Percentiles rank a stretch among this genome's conserved stretches.
Conservation (phyloP, 2,329 filamentous ascomycete genomes). For the Fusarium papillatum region DNA sequence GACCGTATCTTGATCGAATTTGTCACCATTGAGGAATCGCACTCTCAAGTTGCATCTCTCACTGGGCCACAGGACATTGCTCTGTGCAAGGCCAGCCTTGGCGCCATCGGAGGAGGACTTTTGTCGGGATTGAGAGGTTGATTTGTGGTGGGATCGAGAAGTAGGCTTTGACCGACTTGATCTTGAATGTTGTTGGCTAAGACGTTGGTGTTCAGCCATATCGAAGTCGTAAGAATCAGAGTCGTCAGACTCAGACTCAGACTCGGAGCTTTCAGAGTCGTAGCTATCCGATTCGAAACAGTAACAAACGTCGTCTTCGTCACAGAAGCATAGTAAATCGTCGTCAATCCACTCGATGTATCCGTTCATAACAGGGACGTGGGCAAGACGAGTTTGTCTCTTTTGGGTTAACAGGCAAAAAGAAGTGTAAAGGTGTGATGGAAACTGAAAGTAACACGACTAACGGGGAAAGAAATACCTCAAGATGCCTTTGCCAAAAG, state of each 20-base stretch:
- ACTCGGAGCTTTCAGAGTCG: background rate
- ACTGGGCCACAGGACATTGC: background rate
- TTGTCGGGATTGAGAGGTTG: background rate
- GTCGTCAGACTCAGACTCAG: background rate
- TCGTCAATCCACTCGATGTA: background rate
- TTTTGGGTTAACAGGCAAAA: background rate
- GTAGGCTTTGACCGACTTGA: background rate
- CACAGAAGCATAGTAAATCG: background rate
- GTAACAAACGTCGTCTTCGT: background rate
- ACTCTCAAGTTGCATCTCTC: background rate
- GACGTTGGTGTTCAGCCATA: background rate
- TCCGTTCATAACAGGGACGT: background rate
- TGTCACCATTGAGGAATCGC: background rate
- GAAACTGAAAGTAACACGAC: background rate
- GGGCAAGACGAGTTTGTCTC: background rate
- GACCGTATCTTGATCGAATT: background rate
- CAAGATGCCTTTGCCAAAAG: background rate
- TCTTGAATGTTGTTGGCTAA: background rate
- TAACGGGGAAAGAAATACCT: background rate
- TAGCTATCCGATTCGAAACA: background rate
- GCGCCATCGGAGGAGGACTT: background rate
- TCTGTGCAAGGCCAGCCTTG: background rate
- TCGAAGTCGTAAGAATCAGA: background rate
- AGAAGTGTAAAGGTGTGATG: background rate
- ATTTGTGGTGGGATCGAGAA: background rate